Evolutionary conservation across 139 green algal species (phyloP), one percentile per base, ranked within the genome.

Genomic region (Volvox africanus): DNA sequence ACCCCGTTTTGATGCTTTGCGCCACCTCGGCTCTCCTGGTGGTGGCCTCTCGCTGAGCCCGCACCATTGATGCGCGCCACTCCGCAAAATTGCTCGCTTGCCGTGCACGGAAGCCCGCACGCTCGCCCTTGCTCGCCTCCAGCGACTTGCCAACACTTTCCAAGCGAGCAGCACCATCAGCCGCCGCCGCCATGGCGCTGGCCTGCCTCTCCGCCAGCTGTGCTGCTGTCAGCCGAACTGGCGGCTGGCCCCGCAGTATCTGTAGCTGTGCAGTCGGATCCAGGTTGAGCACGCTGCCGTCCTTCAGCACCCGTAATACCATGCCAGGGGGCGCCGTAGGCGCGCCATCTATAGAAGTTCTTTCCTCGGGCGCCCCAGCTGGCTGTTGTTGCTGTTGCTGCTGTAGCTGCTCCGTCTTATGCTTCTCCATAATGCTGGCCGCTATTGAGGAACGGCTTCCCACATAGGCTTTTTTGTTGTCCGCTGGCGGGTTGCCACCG

Each of bases 11-110:
- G 21, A 86, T 28, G 17, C 21, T 50, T 28, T 61, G n/a, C 26
- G 86, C 44, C 81, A 77, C 82, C 76, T 89, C 89, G 9, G 82
- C 82, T 62, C 88, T 73, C 35, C 88, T 88, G 20, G 33, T 77
- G 24, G 80, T 37, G 3, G 69, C 88, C 55, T 79, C 79, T 61
- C 61, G 67, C 65, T 89, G 71, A 32, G 33, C 79, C 26, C 37
- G 21, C 32, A 79, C 19, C 22, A 50, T 1, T 61, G 86, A 32
- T 26, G 89, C 88, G 0, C 92, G 86, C 92, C 92, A 93, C 80
- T 93, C 92, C 5, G 69, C 88, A 37, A 94, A 94, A 61, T 86
- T 75, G 33, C 37, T 82, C 0, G 86, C 80, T 62, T 89, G 80
- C 16, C 80, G 69, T 16, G 86, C 73, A 20, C 33, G 32, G 37